Evolutionary conservation across 352 stramenopile species (phyloP), one percentile per base, ranked within the genome.

Genomic region (Pythium apleroticum): DNA sequence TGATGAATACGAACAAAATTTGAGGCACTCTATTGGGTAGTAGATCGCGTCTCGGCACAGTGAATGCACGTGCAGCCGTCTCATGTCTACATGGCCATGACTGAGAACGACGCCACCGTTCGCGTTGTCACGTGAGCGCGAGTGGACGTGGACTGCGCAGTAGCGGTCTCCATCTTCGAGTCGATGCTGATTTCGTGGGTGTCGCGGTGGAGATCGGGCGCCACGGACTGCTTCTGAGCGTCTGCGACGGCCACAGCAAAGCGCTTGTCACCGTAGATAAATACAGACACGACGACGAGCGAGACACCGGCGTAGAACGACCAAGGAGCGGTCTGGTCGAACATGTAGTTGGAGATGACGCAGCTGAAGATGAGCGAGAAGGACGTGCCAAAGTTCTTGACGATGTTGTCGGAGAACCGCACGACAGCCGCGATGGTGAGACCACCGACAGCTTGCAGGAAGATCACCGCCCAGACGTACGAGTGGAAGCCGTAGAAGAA

Each of bases 341-440:
- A 96, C 75, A 96, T 89, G 72, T 91, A 91, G 73, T 95, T 94
- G 65, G 88, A 94, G 75, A 96, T 91, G 60, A 96, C 83, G 76
- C 86, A 93, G 63, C 84, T 93, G 33, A 96, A 81, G 65, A 96
- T 82, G 58, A 96, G 76, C 57, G 88, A 94, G 73, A 96, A 92
- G 19, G 84, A 91, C 27, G 88, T 94, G 73, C 84, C 88, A 59
- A 96, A 96, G 70, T 95, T 96, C 78, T 96, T 96, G 69, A 96
- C 81, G 52, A 96, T 86, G 66, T 96, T 96, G 83, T 96, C 88
- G 61, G 88, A 94, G 76, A 88, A 96, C 20, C 86, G 81, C 72
- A 96, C 86, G 61, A 96, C 88, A 0, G 84, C 86, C 8, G 88
- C 88, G 66, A 95, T 90, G 6, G 85, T 94, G 62, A 96, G 82